phyloP scores from a whole-genome alignment of 2,329 filamentous ascomycete species.

The Clarireedia sp. region DNA sequence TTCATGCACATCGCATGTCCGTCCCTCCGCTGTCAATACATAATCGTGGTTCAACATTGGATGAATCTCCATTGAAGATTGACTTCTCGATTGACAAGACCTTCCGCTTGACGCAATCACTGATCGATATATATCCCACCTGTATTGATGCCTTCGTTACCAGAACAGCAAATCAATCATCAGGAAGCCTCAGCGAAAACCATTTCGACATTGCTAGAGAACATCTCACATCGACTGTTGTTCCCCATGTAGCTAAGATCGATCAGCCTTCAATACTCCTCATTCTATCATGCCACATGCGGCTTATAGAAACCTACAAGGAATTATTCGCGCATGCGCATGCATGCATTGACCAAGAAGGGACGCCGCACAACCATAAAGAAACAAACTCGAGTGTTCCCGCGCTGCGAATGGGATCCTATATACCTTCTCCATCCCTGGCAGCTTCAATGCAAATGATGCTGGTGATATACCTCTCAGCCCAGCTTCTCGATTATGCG shows the following conservation, averaged over 20 bases:
- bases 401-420: constrained; percentile 18
- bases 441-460: constrained; percentile 19
- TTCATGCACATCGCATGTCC: constrained; percentile 15
- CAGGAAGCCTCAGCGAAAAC: not conserved
- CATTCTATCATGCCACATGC: constrained; percentile 22
- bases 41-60: constrained; percentile 1
- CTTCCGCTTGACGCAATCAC: constrained; percentile 15
- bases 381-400: constrained; percentile 7
- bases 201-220: not conserved
- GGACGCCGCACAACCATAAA: not conserved
- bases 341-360: constrained; percentile 12
- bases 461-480: constrained; percentile 15
- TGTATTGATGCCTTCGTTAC: constrained; percentile 14
- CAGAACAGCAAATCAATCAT: not conserved
- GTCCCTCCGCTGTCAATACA: constrained; percentile 21
- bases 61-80: not conserved
- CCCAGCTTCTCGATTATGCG: constrained; percentile 15
- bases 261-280: constrained; percentile 20
- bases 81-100: constrained; percentile 16
- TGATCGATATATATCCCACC: constrained; percentile 20
- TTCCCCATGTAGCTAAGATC: not conserved
- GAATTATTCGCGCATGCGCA: constrained; percentile 19
- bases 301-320: constrained; percentile 20
- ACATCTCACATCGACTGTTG: not conserved
- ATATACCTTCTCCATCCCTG: constrained; percentile 11